Evolutionary conservation across 176 grass and related monocot species (phyloP), one percentile per base, ranked within the genome.

Genomic region (Oryza nivara): DNA sequence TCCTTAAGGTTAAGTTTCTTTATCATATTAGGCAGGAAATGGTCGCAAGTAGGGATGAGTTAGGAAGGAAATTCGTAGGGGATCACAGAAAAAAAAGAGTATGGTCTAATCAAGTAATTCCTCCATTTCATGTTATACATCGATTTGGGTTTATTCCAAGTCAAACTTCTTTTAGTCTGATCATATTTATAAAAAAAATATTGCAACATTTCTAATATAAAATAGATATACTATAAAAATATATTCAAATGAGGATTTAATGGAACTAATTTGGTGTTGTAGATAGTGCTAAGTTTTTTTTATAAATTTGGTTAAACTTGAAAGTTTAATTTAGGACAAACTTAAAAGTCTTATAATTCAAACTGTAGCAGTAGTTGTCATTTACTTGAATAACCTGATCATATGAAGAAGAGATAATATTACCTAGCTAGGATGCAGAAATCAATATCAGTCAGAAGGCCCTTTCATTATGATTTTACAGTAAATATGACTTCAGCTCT

Each of bases 1-100:
- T 92, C 63, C 90, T 90, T 43, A 84, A 92, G 87, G 90, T 89
- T 68, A 78, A 78, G 38, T 81, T 68, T 61, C 60, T 74, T 74
- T 14, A 30, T 9, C 19, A 73, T 67, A 20, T 86, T 47, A 71
- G 4, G 16, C 32, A 77, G 7, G 30, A 48, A 68, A 75, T 81
- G 40, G 81, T 16, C 9, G 77, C 16, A 65, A 23, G 22, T 76
- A 81, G 9, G 22, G 47, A 22, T 22, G 52, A 9, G 14, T 82
- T 46, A 70, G 1, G 11, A 16, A 77, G 1, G n/a, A 47, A 67
- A 75, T 75, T 12, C 7, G 12, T 71, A 76, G 6, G 32, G 68
- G 58, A 63, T 63, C 9, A 23, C 58, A 63, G 58, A 77, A 15
- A 77, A 15, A 14, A 82, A 1, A 67, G 82, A 76, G 23, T 45